A percentile compares a stretch with the other conserved stretches of the same genome.
These are phyloP conservation scores for Dispira parvispora DNA, from an alignment of 192 early-diverging fungal genomes.

Conservation along the genomic window DNA sequence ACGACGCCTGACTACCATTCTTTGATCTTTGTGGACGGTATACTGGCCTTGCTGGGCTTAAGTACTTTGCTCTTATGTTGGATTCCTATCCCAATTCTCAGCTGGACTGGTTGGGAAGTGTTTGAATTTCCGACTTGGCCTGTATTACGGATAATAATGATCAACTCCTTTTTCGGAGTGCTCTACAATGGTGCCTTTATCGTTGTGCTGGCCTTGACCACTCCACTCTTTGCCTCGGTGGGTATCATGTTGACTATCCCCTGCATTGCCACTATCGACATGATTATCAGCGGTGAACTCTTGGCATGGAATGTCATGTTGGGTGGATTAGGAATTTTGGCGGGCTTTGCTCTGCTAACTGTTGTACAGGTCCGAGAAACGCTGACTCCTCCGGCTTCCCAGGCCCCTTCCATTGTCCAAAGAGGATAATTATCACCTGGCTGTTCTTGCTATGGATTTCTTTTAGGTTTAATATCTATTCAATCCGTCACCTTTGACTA, in stretches of 20 bases:
- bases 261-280: conserved; percentile 39
- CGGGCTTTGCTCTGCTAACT: conserved; percentile 34
- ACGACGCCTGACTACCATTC: conserved; percentile 34
- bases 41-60: conserved; percentile 53
- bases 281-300: conserved; percentile 28
- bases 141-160: conserved; percentile 35
- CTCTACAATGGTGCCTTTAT: conserved; percentile 64
- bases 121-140: conserved; percentile 43
- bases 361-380: conserved; percentile 11
- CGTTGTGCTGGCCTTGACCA: conserved; percentile 55
- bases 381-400: neutral
- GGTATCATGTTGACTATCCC: conserved; percentile 73
- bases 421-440: no score
- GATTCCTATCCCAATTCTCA: conserved; percentile 55
- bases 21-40: conserved; percentile 54
- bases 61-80: conserved; percentile 46
- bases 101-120: conserved; percentile 36
- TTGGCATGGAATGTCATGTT: conserved; percentile 31
- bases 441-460: no score
- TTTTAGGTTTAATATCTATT: no score
- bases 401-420: no score
- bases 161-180: conserved; percentile 50
- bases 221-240: conserved; percentile 53
- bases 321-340: conserved; percentile 34
- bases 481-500: no score